phyloP scores from a whole-genome alignment of 441 rosid genomes.

The Eutrema salsugineum region DNA sequence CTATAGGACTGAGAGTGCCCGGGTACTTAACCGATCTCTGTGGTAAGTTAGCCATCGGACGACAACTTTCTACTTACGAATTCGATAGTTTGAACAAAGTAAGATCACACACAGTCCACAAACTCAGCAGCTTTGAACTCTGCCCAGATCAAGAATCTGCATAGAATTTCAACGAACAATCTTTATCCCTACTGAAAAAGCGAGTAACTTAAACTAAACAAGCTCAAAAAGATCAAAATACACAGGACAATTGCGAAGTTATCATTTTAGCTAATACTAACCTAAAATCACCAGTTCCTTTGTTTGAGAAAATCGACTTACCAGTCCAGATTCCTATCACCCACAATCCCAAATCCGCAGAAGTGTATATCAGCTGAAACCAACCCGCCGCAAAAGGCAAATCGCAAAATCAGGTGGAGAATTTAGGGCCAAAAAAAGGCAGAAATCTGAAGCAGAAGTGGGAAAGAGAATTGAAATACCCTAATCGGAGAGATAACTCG shows the following conservation, averaged over 20 bases:
- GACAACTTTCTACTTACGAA: not conserved
- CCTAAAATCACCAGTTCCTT: constrained; percentile 10
- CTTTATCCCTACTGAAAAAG: not conserved
- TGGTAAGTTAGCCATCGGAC: constrained; percentile 60
- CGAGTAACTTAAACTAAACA: not conserved
- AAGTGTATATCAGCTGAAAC: not conserved
- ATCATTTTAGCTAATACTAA: not conserved
- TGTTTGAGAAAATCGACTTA: not conserved
- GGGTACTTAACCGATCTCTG: constrained; percentile 51
- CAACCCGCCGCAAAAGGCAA: not conserved
- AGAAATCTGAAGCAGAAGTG: not conserved
- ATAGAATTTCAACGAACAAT: not conserved
- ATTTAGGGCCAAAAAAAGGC: not conserved
- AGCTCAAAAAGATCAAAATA: not conserved
- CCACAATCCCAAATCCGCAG: not conserved
- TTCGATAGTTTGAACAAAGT: not conserved
- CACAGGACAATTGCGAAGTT: not conserved
- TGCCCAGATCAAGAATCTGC: constrained; percentile 21
- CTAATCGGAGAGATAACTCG: constrained; percentile 6
- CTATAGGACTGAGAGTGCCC: constrained; percentile 35
- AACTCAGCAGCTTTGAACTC: not conserved
- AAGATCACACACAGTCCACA: constrained; percentile 5
- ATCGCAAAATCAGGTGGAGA: constrained; percentile 7
- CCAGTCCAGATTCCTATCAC: constrained; percentile 9
- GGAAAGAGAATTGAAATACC: not conserved